These are phyloP conservation scores for Geosmithia flava DNA, from an alignment of 2,329 filamentous ascomycete genomes.

Conservation along the genomic window DNA sequence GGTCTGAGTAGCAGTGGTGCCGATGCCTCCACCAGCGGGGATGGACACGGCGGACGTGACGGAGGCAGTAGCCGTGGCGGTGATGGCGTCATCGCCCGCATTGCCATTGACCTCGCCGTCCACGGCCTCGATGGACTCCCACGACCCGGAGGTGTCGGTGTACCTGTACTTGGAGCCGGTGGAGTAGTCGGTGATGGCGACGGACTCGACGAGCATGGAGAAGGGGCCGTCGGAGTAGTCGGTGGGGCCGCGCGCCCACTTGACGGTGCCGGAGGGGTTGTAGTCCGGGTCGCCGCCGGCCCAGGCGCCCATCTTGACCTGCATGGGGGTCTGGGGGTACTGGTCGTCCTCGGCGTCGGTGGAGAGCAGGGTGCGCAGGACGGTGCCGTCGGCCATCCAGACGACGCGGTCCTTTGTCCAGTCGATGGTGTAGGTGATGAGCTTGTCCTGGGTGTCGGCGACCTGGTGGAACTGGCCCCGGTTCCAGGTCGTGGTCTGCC, in stretches of 20 bases:
- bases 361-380: slow-evolving; percentile 63
- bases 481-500: slow-evolving; percentile 73
- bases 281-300: slow-evolving; percentile 67
- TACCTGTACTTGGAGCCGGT: slow-evolving; percentile 81
- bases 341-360: slow-evolving; percentile 57
- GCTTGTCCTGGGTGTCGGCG: slow-evolving; percentile 58
- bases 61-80: slow-evolving; percentile 50
- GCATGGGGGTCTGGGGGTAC: slow-evolving; percentile 94
- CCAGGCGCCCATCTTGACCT: slow-evolving; percentile 86
- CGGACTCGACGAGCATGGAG: slow-evolving; percentile 67
- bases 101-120: slow-evolving; percentile 66
- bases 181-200: slow-evolving; percentile 81
- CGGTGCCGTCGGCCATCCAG: slow-evolving; percentile 72
- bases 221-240: slow-evolving; percentile 78
- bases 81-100: slow-evolving; percentile 42
- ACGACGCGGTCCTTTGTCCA: slow-evolving; percentile 80
- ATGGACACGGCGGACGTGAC: slow-evolving; percentile 51
- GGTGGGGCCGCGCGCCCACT: slow-evolving; percentile 78
- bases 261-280: slow-evolving; percentile 71
- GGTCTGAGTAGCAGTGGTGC: slow-evolving; percentile 41
- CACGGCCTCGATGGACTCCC: slow-evolving; percentile 71
- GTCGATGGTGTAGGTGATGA: slow-evolving; percentile 80
- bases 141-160: slow-evolving; percentile 62
- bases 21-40: slow-evolving; percentile 52
- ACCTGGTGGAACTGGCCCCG: slow-evolving; percentile 67